phyloP scores from a whole-genome alignment of 306 rosid species.

The Gynostemma pentaphyllum region DNA sequence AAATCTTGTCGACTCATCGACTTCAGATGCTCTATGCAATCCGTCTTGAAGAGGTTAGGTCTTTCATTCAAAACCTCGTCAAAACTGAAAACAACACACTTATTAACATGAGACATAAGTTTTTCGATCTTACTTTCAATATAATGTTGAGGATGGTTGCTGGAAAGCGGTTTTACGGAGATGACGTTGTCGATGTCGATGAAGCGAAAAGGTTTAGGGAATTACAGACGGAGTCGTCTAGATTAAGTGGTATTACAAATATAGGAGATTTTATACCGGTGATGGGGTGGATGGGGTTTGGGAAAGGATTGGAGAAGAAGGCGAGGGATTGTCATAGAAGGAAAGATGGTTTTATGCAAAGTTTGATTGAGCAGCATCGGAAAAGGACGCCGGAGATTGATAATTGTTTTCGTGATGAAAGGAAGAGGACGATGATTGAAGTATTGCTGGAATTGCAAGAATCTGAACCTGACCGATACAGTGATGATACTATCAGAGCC shows the following conservation, averaged over 20 bases:
- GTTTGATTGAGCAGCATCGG: constrained; percentile 20
- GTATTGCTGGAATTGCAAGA: neutral
- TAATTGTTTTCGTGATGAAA: neutral
- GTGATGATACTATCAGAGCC: neutral
- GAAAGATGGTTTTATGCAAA: constrained; percentile 21
- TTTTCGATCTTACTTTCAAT: constrained; percentile 23
- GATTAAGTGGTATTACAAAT: constrained; percentile 12
- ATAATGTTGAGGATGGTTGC: constrained; percentile 25
- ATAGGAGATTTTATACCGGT: constrained; percentile 24
- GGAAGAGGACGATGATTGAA: constrained; percentile 15
- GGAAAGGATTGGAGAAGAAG: constrained; percentile 7
- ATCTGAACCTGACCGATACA: neutral
- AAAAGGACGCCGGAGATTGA: neutral
- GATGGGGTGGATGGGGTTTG: constrained; percentile 5
- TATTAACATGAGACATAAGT: constrained; percentile 18
- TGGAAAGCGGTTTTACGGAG: constrained; percentile 21
- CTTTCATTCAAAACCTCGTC: constrained; percentile 6
- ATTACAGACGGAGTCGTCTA: constrained; percentile 9
- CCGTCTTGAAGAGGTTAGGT: constrained; percentile 20
- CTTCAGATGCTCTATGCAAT: constrained; percentile 16
- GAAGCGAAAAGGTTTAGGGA: constrained; percentile 16
- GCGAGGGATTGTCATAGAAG: constrained; percentile 10
- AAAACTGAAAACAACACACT: neutral
- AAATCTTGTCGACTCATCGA: constrained; percentile 16
- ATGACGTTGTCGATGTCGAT: neutral